These are phyloP conservation scores for Paracamarosporium sp. DNA, from an alignment of 2,329 filamentous ascomycete genomes.

Conservation along the genomic window DNA sequence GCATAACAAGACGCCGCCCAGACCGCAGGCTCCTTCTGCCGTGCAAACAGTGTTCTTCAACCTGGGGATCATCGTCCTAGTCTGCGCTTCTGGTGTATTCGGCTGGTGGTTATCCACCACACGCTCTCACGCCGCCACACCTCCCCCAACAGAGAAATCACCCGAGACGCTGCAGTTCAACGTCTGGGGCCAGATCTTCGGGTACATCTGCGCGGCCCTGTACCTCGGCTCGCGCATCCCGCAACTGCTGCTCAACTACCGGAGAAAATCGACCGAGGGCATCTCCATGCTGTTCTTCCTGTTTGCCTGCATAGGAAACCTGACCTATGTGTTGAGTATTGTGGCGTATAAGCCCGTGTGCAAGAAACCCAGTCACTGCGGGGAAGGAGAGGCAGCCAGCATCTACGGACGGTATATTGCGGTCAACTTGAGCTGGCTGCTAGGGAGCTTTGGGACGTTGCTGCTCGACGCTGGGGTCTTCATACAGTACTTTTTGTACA, in stretches of 20 bases:
- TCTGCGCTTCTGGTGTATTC: conserved; percentile 80
- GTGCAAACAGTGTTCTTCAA: conserved; percentile 75
- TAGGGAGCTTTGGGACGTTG: conserved; percentile 87
- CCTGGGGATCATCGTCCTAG: conserved; percentile 75
- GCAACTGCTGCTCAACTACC: conserved; percentile 90
- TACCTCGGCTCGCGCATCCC: conserved; percentile 91
- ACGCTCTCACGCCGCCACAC: conserved; percentile 36
- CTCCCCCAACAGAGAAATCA: conserved; percentile 32
- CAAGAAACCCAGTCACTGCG: conserved; percentile 56
- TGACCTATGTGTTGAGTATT: conserved; percentile 92
- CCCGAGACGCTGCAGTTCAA: conserved; percentile 70
- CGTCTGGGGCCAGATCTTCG: conserved; percentile 84
- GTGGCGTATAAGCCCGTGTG: conserved; percentile 86
- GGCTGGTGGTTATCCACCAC: conserved; percentile 78
- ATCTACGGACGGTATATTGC: conserved; percentile 84
- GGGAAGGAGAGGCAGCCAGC: conserved; percentile 66
- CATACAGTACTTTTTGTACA: conserved; percentile 89
- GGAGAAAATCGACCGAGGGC: conserved; percentile 90
- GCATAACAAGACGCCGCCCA: conserved; percentile 49
- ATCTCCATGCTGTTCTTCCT: conserved; percentile 95
- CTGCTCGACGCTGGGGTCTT: conserved; percentile 87
- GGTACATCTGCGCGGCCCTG: conserved; percentile 86
- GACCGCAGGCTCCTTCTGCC: conserved; percentile 48
- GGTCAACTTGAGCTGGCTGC: conserved; percentile 89
- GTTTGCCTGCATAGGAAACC: conserved; percentile 93